Base-by-base conservation (phyloP, 805 yeast species). In the Metschnikowia continentalis region DNA sequence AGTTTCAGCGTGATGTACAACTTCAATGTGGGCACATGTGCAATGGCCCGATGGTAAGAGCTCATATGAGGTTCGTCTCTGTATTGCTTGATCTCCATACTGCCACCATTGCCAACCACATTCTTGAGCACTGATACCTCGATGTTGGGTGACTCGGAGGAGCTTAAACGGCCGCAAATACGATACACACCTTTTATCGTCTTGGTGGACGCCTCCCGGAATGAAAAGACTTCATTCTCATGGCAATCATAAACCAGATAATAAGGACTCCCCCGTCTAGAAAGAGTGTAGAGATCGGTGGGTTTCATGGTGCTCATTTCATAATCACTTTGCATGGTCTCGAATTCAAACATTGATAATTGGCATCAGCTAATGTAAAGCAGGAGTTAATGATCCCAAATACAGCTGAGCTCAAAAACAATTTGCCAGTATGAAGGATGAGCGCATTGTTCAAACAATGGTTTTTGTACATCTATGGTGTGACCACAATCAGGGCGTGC, bases 101-200 rank as follows among this genome's bases (percentile, higher is more conserved):
- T 57, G 5, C 65, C 61, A 14, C 65, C 57, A 23, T 60, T 57
- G 2, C 65, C 65, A 19, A 61, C 51, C 8, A 56, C 49, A 40
- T 54, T 55, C 20, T 33, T 42, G 20, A 33, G 46, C 5, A 42
- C 26, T 14, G 32, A 32, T 3, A 42, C 46, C 15, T 42, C 46
- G 6, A 42, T 32, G 11, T 35, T 32, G 20, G 46, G 35, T 15
- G 46, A 32, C 1, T 33, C 30, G 11, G 46, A n/a, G n/a, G 46
- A 42, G 32, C 30, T 33, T 19, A 42, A 42, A 15, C 32, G 30
- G 5, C 46, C 46, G 11, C 38, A 23, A 33, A 42, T 22, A 8
- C 46, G 46, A 17, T 42, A 33, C 1, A 23, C 35, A 2, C 46
- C 46, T 22, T 17, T 32, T 8, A 42, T 14, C 3, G 32, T 33